Conservation (phyloP, 2,329 filamentous ascomycete genomes). For the Colletotrichum cuscutae region DNA sequence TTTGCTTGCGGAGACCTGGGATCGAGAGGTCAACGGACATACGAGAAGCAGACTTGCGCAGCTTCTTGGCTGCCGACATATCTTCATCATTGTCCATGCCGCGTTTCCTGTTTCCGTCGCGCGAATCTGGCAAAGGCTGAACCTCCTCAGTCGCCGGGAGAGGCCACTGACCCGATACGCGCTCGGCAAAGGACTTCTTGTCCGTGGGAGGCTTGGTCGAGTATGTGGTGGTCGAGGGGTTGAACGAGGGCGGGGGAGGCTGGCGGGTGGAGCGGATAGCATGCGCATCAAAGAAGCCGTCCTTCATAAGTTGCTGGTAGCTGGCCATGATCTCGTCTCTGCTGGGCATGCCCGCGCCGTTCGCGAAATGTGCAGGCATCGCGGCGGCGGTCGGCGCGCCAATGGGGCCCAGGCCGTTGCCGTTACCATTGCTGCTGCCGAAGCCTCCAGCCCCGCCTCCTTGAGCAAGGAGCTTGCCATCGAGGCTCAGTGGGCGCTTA, state of each 20-base stretch:
- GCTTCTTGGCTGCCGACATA: conserved; percentile 54
- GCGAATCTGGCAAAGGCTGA: conserved; percentile 39
- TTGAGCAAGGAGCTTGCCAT: conserved; percentile 32
- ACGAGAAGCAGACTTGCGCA: conserved; percentile 61
- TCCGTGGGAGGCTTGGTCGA: conserved; percentile 28
- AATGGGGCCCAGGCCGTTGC: not conserved
- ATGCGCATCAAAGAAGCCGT: conserved; percentile 68
- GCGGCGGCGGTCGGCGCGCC: conserved; percentile 5
- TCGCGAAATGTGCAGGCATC: conserved; percentile 5
- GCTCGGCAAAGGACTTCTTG: conserved; percentile 31
- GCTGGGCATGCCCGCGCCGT: conserved; percentile 44
- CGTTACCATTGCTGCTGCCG: not conserved
- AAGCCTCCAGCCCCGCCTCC: conserved; percentile 22
- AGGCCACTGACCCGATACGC: conserved; percentile 38
- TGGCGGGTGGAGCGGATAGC: conserved; percentile 68
- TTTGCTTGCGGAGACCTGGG: conserved; percentile 45
- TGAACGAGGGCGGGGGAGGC: conserved; percentile 43
- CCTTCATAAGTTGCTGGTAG: conserved; percentile 66
- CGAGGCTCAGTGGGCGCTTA: conserved; percentile 37
- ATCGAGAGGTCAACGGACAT: conserved; percentile 51
- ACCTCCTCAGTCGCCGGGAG: conserved; percentile 32
- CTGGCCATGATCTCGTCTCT: conserved; percentile 65
- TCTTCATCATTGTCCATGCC: conserved; percentile 49
- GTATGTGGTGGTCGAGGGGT: conserved; percentile 23
- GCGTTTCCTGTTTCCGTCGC: conserved; percentile 62